Percentiles rank a stretch among this genome's conserved stretches.
These are phyloP conservation scores for Cadophora gregata DNA, from an alignment of 2,329 filamentous ascomycete genomes.

Conservation along the genomic window DNA sequence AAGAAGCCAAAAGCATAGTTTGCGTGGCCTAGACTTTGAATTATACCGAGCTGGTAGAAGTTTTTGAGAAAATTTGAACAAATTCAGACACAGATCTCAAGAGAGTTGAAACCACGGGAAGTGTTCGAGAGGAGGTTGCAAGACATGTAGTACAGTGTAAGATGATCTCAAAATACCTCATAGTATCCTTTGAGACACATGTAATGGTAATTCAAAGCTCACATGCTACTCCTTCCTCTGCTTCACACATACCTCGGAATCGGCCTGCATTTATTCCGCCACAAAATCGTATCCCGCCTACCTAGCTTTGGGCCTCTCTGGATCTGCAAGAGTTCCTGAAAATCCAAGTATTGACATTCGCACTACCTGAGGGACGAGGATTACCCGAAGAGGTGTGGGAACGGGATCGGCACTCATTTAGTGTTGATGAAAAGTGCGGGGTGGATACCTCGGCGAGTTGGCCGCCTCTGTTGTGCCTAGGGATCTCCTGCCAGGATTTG, in stretches of 20 bases:
- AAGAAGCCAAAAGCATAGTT: slow-evolving; percentile 27
- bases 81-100: too few species aligned
- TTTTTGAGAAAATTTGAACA: too few species aligned
- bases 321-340: slow-evolving; percentile 5
- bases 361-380: not conserved
- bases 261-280: not conserved
- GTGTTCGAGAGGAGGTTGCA: too few species aligned
- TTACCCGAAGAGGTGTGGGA: not conserved
- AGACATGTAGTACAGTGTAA: too few species aligned
- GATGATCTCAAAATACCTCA: not conserved
- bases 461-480: not conserved
- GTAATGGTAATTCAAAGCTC: not conserved
- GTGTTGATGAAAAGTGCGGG: slow-evolving; percentile 3
- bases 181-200: not conserved
- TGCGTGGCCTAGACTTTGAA: too few species aligned
- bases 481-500: slow-evolving; percentile 2
- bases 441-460: not conserved
- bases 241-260: not conserved
- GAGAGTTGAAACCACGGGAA: too few species aligned
- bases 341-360: not conserved
- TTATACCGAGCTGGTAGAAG: too few species aligned
- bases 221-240: not conserved
- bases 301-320: not conserved
- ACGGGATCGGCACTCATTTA: slow-evolving; percentile 1
- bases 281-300: not conserved